Base-by-base conservation (phyloP, 169 alveolate genomes). In the Cryptosporidium tyzzeri region DNA sequence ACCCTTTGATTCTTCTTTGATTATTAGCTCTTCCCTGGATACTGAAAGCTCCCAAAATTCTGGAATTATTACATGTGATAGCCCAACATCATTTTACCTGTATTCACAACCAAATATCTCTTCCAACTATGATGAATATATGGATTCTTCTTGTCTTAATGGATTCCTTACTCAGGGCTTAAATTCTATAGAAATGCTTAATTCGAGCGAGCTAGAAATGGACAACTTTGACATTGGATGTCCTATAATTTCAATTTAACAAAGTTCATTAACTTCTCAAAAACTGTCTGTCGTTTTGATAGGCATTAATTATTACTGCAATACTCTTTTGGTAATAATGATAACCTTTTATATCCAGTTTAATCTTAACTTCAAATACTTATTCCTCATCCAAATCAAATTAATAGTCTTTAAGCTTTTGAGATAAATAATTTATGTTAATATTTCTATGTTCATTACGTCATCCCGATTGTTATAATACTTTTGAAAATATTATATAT, bases 151-250 rank as follows among this genome's bases (percentile, higher is more conserved):
- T 8, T 26, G 51, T 55, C 55, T 37, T 18, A 62, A 45, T 59
- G 89, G 89, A 37, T 58, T 80, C 37, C 41, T 67, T 58, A 16
- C 55, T 39, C 89, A 80, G 12, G 89, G 80, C 33, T n/a, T 80
- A 37, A 39, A 80, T 31, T 62, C 73, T 31, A 45, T 80, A 61
- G 89, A 65, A 3, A 48, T 80, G 61, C 48, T 41, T 29, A 59
- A 48, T 50, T 80, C 89, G 7, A 44, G 37, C 41, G 89, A 80
- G 18, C 41, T 80, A 14, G 89, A 80, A 29, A 31, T 65, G 59
- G 75, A 80, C 53, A 80, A 45, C 62, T 21, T 80, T 41, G 89
- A 80, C 51, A 37, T 80, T 9, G 89, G 89, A 61, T 80, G 89
- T 45, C 89, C 73, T 14, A 16, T 80, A 14, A 80, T 80, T 44